Evolutionary conservation across 2,329 filamentous ascomycete species (phyloP).

Genomic region (Helotiales sp.): DNA sequence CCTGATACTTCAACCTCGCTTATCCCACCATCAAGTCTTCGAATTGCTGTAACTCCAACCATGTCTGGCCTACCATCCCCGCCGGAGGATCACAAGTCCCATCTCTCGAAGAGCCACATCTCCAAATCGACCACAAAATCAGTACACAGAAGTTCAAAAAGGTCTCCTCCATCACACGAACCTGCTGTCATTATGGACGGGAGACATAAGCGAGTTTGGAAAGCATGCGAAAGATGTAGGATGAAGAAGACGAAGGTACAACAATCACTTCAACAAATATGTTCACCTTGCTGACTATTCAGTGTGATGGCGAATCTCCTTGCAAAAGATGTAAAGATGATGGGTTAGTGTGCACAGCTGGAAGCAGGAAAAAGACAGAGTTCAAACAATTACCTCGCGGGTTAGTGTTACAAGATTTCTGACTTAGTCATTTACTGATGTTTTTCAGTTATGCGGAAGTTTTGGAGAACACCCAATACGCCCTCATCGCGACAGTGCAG

Average conservation of each 20-base stretch:
- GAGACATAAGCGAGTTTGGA: conserved; percentile 65
- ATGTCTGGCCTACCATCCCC: conserved; percentile 22
- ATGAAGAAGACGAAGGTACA: conserved; percentile 70
- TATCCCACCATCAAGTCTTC: neutral
- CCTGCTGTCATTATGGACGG: conserved; percentile 48
- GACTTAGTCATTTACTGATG: conserved; percentile 6
- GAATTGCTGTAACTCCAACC: conserved; percentile 1
- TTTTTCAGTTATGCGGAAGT: conserved; percentile 59
- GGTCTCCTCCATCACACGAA: conserved; percentile 21
- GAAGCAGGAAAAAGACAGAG: conserved; percentile 66
- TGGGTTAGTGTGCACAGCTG: conserved; percentile 62
- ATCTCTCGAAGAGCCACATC: conserved; percentile 15
- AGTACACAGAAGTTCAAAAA: conserved; percentile 23
- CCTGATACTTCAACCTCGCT: conserved; percentile 5
- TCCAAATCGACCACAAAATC: conserved; percentile 25
- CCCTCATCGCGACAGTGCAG: conserved; percentile 63
- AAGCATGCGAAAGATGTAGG: conserved; percentile 64
- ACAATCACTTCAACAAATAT: neutral
- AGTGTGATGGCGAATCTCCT: conserved; percentile 66
- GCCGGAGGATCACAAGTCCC: conserved; percentile 24
- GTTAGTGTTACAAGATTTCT: conserved; percentile 39
- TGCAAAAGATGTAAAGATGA: conserved; percentile 69
- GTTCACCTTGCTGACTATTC: conserved; percentile 8
- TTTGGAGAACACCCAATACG: conserved; percentile 64
- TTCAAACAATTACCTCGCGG: conserved; percentile 66